A percentile compares a stretch with the other conserved stretches of the same genome.
These are phyloP conservation scores for Zymoseptoria passerinii DNA, from an alignment of 2,329 filamentous ascomycete genomes.

Conservation along the genomic window DNA sequence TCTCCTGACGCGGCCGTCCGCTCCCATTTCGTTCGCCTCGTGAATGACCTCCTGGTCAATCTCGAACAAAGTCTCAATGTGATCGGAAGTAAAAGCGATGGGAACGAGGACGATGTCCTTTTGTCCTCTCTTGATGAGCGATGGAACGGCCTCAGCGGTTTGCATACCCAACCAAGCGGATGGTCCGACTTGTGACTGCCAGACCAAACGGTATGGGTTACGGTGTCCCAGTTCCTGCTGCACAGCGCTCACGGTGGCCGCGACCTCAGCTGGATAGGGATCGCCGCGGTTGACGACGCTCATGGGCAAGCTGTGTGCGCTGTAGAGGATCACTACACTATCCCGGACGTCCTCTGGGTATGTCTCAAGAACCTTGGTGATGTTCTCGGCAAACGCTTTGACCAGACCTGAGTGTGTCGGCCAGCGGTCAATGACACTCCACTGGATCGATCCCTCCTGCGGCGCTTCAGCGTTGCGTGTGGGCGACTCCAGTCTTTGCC, in stretches of 20 bases:
- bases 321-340: conserved; percentile 75
- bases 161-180: conserved; percentile 93
- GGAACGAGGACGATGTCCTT: conserved; percentile 86
- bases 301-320: conserved; percentile 94
- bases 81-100: conserved; percentile 97
- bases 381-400: conserved; percentile 86
- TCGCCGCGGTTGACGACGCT: conserved; percentile 93
- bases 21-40: conserved; percentile 67
- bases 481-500: conserved; percentile 63
- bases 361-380: conserved; percentile 72
- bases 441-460: conserved; percentile 65
- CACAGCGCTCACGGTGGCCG: conserved; percentile 92
- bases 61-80: conserved; percentile 95
- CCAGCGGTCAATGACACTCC: conserved; percentile 98
- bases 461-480: conserved; percentile 38
- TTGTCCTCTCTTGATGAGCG: conserved; percentile 84
- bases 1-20: conserved; percentile 60
- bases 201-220: conserved; percentile 88
- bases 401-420: conserved; percentile 84
- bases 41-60: conserved; percentile 91
- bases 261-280: conserved; percentile 90
- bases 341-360: conserved; percentile 76
- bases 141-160: conserved; percentile 76
- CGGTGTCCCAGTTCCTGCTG: conserved; percentile 82
- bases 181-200: conserved; percentile 97